Percentiles rank a stretch among this genome's conserved stretches.
Evolutionary conservation across 495 filamentous ascomycete genomes (phyloP).

Genomic region (Aeminium ludgeri): DNA sequence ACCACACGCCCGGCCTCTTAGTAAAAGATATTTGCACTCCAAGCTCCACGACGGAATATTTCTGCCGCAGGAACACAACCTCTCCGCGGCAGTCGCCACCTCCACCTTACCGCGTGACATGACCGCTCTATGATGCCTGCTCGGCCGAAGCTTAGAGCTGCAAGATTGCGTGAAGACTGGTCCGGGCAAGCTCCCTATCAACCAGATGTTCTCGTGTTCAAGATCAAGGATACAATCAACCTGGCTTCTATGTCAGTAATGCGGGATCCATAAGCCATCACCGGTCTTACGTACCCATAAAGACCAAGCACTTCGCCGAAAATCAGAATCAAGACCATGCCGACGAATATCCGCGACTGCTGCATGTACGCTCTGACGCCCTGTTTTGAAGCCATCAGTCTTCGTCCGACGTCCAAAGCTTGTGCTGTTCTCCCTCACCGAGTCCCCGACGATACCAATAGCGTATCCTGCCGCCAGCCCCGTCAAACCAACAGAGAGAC

Average conservation of each 20-base stretch:
- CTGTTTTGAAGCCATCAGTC: conserved; percentile 19
- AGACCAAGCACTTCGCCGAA: conserved; percentile 97
- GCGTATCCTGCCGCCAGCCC: conserved; percentile 94
- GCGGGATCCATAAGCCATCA: background rate
- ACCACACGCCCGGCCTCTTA: too few species aligned
- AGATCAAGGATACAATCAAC: conserved; percentile 28
- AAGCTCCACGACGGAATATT: too few species aligned
- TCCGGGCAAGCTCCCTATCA: background rate
- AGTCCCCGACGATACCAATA: conserved; percentile 89
- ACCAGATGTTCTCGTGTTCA: conserved; percentile 25
- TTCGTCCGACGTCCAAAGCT: background rate
- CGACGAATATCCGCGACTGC: conserved; percentile 89
- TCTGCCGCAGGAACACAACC: too few species aligned
- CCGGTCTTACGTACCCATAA: conserved; percentile 55
- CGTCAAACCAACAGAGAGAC: conserved; percentile 79
- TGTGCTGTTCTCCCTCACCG: conserved; percentile 26
- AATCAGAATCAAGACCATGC: conserved; percentile 99
- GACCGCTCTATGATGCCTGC: too few species aligned
- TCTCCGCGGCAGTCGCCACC: too few species aligned
- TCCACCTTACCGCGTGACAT: too few species aligned
- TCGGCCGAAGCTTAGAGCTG: too few species aligned
- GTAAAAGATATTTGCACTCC: too few species aligned
- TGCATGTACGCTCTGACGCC: conserved; percentile 90
- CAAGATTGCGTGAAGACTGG: too few species aligned
- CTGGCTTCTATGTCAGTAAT: conserved; percentile 10